Conservation (phyloP, 139 green algal genomes). For the Picochlorum sp. region DNA sequence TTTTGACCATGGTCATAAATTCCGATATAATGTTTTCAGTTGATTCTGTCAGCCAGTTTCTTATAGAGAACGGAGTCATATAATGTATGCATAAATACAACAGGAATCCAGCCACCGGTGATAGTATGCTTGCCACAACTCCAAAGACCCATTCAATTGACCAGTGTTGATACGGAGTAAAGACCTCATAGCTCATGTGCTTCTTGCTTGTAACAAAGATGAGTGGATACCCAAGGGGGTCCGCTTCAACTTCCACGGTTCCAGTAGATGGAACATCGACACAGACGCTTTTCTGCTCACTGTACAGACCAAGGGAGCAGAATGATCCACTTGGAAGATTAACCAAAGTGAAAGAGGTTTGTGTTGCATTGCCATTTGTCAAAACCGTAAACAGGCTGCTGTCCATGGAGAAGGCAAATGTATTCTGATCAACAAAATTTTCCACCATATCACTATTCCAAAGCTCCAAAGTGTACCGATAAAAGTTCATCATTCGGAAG, state of each 20-base stretch:
- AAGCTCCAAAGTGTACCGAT: background rate
- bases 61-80: background rate
- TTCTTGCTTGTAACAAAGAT: background rate
- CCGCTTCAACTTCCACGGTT: background rate
- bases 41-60: background rate
- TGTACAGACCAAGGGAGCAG: background rate
- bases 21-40: background rate
- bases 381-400: background rate
- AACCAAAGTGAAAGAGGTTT: background rate
- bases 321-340: background rate
- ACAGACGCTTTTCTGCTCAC: background rate
- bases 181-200: background rate
- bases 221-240: background rate
- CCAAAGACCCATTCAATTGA: background rate
- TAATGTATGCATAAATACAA: background rate
- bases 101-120: background rate
- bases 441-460: background rate
- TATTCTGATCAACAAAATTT: background rate
- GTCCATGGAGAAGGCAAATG: background rate
- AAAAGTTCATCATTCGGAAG: background rate
- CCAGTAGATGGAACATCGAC: background rate
- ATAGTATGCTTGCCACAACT: background rate
- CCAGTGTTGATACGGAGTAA: background rate
- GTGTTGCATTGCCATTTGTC: background rate
- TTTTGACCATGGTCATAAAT: background rate